These are phyloP conservation scores for Talaromyces nanjingensis DNA, from an alignment of 495 filamentous ascomycete genomes.

Conservation along the genomic window DNA sequence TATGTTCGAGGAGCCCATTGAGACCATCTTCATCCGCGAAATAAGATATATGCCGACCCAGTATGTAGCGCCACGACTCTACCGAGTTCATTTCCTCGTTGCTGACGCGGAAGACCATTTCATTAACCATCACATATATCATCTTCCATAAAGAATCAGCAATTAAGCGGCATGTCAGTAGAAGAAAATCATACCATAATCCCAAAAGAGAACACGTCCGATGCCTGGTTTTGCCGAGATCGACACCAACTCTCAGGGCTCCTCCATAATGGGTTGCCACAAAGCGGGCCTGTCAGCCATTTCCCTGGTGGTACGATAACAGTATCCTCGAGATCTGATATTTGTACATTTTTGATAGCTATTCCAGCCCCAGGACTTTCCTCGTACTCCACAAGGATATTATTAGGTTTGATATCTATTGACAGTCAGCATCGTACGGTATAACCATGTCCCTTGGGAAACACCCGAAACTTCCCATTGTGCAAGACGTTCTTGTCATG, in stretches of 20 bases:
- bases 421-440: background rate
- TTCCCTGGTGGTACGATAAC: conserved; percentile 29
- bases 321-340: conserved; percentile 37
- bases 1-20: conserved; percentile 21
- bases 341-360: conserved; percentile 26
- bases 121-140: conserved; percentile 22
- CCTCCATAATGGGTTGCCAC: conserved; percentile 31
- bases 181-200: conserved; percentile 25
- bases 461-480: conserved; percentile 21
- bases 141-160: conserved; percentile 13
- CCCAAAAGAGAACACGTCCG: conserved; percentile 36
- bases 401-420: conserved; percentile 24
- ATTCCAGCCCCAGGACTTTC: conserved; percentile 18
- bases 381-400: conserved; percentile 18
- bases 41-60: conserved; percentile 39
- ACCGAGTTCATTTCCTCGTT: conserved; percentile 21
- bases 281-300: conserved; percentile 23
- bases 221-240: conserved; percentile 24
- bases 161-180: background rate
- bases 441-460: background rate
- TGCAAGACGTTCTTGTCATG: conserved; percentile 39
- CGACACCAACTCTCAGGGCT: conserved; percentile 32
- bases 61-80: conserved; percentile 40
- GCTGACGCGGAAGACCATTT: conserved; percentile 20
- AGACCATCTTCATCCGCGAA: conserved; percentile 36